Evolutionary conservation across 2,329 filamentous ascomycete genomes (phyloP).

Genomic region (Colletotrichum camelliae): DNA sequence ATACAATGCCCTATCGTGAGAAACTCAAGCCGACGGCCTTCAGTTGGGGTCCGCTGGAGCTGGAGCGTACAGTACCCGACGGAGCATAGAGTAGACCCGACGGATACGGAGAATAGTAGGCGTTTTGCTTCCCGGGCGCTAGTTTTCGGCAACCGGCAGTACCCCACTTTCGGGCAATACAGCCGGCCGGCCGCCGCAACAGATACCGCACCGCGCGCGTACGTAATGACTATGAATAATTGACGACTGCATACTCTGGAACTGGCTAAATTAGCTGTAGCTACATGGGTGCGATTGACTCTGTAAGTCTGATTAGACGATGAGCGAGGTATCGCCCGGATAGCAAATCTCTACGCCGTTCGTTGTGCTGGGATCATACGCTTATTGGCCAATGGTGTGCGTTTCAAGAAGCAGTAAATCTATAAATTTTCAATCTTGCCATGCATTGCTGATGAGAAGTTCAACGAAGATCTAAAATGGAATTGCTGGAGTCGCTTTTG

Average conservation of each 20-base stretch:
- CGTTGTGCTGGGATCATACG: no score
- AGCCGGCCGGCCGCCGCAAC: background rate
- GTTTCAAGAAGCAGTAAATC: no score
- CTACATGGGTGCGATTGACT: no score
- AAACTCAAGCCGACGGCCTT: background rate
- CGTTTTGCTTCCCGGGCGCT: background rate
- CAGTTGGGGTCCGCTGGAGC: background rate
- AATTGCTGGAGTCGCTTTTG: background rate
- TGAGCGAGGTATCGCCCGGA: no score
- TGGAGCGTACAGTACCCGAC: background rate
- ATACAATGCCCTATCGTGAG: background rate
- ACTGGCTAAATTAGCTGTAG: no score
- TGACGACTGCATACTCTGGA: background rate
- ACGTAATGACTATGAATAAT: background rate
- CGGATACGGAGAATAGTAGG: background rate
- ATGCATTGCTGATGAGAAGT: background rate
- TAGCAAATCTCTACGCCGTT: no score
- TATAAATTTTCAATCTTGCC: no score
- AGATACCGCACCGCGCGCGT: background rate
- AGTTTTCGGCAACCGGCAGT: background rate
- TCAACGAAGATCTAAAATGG: fast-evolving
- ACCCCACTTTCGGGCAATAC: background rate
- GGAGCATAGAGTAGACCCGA: background rate
- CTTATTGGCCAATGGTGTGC: no score
- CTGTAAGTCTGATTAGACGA: no score